These are phyloP conservation scores for Suillus decipiens DNA, from an alignment of 768 basidiomycete species.

Conservation along the genomic window DNA sequence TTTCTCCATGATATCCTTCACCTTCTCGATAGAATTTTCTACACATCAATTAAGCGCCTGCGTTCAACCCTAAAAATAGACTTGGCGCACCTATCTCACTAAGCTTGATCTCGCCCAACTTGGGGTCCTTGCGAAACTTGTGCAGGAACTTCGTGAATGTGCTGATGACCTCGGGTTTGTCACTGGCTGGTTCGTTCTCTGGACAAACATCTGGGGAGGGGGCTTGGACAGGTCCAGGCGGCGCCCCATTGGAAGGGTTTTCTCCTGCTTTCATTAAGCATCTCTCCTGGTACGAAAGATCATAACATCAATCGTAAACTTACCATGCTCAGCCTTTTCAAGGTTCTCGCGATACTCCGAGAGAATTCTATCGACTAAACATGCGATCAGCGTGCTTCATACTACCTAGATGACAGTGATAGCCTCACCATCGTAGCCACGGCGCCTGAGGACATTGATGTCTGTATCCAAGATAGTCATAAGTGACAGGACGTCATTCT, in stretches of 20 bases:
- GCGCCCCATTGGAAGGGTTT: background rate
- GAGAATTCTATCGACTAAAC: conserved; percentile 14
- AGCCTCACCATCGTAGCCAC: conserved; percentile 75
- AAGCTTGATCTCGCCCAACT: conserved; percentile 3
- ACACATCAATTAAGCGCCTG: no score
- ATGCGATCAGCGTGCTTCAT: background rate
- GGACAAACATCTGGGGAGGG: no score
- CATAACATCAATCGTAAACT: background rate
- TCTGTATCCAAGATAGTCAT: conserved; percentile 91
- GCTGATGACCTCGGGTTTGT: no score
- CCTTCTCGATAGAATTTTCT: conserved; percentile 11
- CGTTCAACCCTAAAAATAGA: background rate
- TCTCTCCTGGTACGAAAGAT: background rate
- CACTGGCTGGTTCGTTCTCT: background rate
- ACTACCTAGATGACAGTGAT: background rate
- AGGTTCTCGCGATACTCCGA: conserved; percentile 3
- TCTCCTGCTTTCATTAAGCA: background rate
- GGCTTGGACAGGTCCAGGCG: background rate
- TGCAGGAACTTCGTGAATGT: background rate
- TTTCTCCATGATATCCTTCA: conserved; percentile 7
- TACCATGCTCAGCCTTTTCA: background rate
- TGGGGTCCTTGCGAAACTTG: conserved; percentile 2
- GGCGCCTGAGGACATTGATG: conserved; percentile 69
- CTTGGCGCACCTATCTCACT: background rate
- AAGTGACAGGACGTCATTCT: conserved; percentile 82